A percentile compares a stretch with the other conserved stretches of the same genome.
Conservation (phyloP, 805 yeast species). For the Metschnikowia reukaufii region DNA sequence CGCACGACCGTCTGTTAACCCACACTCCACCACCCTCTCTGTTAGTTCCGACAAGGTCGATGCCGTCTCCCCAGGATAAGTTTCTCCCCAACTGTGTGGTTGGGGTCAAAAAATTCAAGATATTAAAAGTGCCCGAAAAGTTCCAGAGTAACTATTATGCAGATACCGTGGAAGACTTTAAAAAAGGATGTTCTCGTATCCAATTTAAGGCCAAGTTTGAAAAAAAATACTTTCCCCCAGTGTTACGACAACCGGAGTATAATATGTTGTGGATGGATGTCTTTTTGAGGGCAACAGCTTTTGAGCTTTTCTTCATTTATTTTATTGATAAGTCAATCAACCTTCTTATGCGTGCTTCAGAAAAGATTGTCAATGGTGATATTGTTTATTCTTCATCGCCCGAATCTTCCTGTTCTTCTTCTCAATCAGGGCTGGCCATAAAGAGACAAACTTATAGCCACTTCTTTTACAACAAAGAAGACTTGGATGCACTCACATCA, state of each 20-base stretch:
- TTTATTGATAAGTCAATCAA: constrained; percentile 40
- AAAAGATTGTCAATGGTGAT: constrained; percentile 20
- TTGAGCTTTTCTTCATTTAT: constrained; percentile 35
- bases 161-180: constrained; percentile 5
- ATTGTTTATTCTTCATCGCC: constrained; percentile 11
- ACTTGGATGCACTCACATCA: constrained; percentile 30
- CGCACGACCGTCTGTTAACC: neutral
- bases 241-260: constrained; percentile 25
- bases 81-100: constrained; percentile 4
- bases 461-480: constrained; percentile 29
- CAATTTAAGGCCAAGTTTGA: neutral
- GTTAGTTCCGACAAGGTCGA: too few relatives aligned
- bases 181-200: constrained; percentile 3
- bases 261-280: constrained; percentile 33
- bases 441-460: neutral
- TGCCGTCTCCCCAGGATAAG: neutral
- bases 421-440: neutral
- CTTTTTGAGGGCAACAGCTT: constrained; percentile 28
- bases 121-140: constrained; percentile 3
- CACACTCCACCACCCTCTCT: too few relatives aligned
- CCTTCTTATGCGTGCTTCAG: constrained; percentile 23
- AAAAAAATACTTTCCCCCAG: constrained; percentile 21
- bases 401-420: constrained; percentile 4
- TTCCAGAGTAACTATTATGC: constrained; percentile 3
- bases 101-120: constrained; percentile 2